These are phyloP conservation scores for Chaetomiaceae sp. DNA, from an alignment of 2,329 filamentous ascomycete genomes.

Conservation along the genomic window DNA sequence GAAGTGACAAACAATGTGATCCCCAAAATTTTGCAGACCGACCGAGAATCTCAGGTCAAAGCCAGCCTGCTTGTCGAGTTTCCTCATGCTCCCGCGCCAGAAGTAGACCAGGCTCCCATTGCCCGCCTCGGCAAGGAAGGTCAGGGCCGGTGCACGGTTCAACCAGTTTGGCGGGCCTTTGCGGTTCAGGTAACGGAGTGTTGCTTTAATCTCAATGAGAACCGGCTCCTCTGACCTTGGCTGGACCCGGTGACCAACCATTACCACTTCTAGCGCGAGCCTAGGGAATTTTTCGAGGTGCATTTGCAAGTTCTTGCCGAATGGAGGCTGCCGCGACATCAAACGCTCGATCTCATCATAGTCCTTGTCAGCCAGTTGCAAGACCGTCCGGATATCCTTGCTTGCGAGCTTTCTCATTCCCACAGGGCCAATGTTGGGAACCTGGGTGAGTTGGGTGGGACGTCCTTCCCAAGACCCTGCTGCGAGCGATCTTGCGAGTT, in stretches of 20 bases:
- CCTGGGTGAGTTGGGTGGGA: constrained; percentile 74
- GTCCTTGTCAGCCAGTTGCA: constrained; percentile 63
- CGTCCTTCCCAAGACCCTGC: constrained; percentile 79
- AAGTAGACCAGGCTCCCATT: constrained; percentile 68
- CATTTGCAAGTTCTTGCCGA: constrained; percentile 65
- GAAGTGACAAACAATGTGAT: constrained; percentile 62
- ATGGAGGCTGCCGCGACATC: constrained; percentile 76
- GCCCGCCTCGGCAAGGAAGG: constrained; percentile 68
- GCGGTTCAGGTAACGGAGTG: constrained; percentile 68
- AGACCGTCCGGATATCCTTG: constrained; percentile 67
- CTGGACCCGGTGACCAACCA: constrained; percentile 30
- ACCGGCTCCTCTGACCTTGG: constrained; percentile 39
- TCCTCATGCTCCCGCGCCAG: constrained; percentile 58
- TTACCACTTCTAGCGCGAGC: constrained; percentile 40
- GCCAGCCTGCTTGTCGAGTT: constrained; percentile 56
- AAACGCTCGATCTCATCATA: constrained; percentile 70
- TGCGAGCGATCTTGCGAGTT: constrained; percentile 71
- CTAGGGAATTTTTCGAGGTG: constrained; percentile 66
- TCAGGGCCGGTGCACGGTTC: constrained; percentile 62
- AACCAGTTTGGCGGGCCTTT: constrained; percentile 58
- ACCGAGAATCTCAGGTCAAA: constrained; percentile 56
- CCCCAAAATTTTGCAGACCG: constrained; percentile 48
- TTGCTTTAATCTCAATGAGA: constrained; percentile 60
- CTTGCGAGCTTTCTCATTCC: constrained; percentile 69
- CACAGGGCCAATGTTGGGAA: constrained; percentile 72